phyloP scores from a whole-genome alignment of 2,329 filamentous ascomycete genomes.

The Septoria petroselini region DNA sequence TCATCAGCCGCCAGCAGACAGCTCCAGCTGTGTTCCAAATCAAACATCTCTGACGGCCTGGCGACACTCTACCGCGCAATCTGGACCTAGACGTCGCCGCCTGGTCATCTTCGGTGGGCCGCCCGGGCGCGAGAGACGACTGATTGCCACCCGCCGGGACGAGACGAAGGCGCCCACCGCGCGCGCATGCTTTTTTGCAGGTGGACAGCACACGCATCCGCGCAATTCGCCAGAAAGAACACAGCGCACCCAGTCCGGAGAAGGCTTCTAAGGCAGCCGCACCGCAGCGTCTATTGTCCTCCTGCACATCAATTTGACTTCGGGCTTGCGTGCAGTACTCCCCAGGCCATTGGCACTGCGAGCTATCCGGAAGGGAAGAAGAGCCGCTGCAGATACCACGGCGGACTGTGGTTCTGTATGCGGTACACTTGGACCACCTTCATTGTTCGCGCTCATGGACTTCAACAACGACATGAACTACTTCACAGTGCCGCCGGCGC shows the following conservation, averaged over 20 bases:
- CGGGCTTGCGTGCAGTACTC: constrained; percentile 5
- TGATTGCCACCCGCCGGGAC: constrained; percentile 4
- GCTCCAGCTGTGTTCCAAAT: too few relatives aligned
- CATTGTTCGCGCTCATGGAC: background rate
- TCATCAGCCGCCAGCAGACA: background rate
- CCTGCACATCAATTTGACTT: constrained; percentile 18
- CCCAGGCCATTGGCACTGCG: constrained; percentile 5
- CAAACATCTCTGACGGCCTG: constrained; percentile 6
- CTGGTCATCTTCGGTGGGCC: background rate
- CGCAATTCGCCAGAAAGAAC: background rate
- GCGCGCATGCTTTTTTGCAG: background rate
- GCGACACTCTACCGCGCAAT: constrained; percentile 5
- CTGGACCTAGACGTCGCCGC: background rate
- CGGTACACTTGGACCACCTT: constrained; percentile 3
- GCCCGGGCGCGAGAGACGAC: background rate
- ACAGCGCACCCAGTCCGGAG: constrained; percentile 4
- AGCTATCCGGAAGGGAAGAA: constrained; percentile 2
- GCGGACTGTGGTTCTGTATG: constrained; percentile 12
- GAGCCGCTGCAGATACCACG: constrained; percentile 7
- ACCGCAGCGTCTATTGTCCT: constrained; percentile 8
- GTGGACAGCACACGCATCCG: constrained; percentile 1
- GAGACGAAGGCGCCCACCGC: background rate
- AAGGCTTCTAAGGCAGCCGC: background rate
- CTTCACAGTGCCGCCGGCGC: constrained; percentile 10
- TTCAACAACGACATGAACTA: constrained; percentile 16